Percentiles rank a stretch among this genome's conserved stretches.
Conservation (phyloP, 2,329 filamentous ascomycete genomes). For the Colletotrichum lini region DNA sequence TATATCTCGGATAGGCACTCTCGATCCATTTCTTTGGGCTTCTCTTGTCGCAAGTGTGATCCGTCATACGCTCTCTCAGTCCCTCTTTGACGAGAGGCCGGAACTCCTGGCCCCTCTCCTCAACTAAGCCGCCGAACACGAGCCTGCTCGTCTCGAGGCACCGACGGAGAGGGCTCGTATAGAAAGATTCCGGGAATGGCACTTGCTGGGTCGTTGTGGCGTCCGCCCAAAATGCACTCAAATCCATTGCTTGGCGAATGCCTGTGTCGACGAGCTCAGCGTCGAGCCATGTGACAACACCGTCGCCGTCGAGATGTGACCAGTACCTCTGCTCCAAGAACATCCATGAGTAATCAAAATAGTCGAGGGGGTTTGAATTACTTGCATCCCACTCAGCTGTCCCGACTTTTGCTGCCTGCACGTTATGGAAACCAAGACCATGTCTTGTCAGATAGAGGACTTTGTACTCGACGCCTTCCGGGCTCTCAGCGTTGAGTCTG, state of each 20-base stretch:
- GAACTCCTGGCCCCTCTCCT: conserved; percentile 57
- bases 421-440: conserved; percentile 66
- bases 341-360: not conserved
- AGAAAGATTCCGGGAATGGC: conserved; percentile 67
- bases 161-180: conserved; percentile 71
- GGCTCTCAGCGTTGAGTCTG: conserved; percentile 59
- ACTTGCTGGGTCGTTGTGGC: conserved; percentile 62
- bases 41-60: conserved; percentile 74
- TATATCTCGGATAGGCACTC: conserved; percentile 63
- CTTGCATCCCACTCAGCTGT: conserved; percentile 68
- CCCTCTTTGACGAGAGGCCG: conserved; percentile 69
- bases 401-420: conserved; percentile 69
- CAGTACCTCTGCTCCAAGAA: conserved; percentile 50
- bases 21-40: conserved; percentile 63
- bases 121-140: conserved; percentile 62
- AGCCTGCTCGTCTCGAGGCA: conserved; percentile 70
- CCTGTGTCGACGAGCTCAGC: conserved; percentile 67
- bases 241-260: conserved; percentile 65
- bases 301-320: conserved; percentile 57
- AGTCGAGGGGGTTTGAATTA: not conserved
- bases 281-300: conserved; percentile 56
- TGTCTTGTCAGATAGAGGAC: conserved; percentile 70
- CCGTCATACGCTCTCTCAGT: conserved; percentile 71
- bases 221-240: conserved; percentile 66
- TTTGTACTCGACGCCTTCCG: conserved; percentile 64